Evolutionary conservation across 352 stramenopile genomes (phyloP).

Genomic region (Globisporangium iwayamae): DNA sequence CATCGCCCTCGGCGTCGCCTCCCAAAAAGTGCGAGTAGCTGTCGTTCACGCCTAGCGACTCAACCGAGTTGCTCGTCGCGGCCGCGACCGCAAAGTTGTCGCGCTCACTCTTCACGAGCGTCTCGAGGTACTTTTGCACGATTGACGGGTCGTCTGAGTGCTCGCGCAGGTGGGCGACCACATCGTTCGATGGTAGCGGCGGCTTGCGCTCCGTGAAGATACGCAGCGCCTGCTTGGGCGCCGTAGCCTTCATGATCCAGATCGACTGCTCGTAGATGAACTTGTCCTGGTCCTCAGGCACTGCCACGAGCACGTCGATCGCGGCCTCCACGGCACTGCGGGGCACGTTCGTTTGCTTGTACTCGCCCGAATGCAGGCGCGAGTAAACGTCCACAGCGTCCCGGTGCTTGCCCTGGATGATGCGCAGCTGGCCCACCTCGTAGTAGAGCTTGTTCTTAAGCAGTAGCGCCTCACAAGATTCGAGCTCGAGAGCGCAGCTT

Average conservation of each 20-base stretch:
- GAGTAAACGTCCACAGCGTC: conserved; percentile 83
- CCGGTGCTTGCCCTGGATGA: conserved; percentile 63
- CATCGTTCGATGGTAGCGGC: conserved; percentile 69
- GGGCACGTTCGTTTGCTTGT: conserved; percentile 83
- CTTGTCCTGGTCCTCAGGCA: conserved; percentile 70
- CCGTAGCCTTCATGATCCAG: conserved; percentile 79
- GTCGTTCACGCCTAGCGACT: conserved; percentile 56
- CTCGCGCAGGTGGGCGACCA: conserved; percentile 72
- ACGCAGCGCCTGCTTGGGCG: conserved; percentile 70
- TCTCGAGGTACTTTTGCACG: conserved; percentile 82
- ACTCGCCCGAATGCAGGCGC: conserved; percentile 68
- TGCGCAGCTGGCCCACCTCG: conserved; percentile 64
- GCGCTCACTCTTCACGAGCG: conserved; percentile 57
- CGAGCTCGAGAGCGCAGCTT: conserved; percentile 57
- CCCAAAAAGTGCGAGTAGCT: conserved; percentile 83
- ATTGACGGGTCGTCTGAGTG: conserved; percentile 70
- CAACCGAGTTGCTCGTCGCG: conserved; percentile 9
- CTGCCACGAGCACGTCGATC: conserved; percentile 83
- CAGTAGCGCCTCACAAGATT: conserved; percentile 62
- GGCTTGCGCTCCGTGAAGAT: conserved; percentile 80
- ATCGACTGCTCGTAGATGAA: conserved; percentile 88
- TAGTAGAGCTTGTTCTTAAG: conserved; percentile 80
- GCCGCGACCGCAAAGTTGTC: conserved; percentile 22
- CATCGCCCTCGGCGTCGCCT: conserved; percentile 52
- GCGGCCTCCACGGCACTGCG: conserved; percentile 87